Evolutionary conservation across 1,284 basidiomycete species (phyloP).

Genomic region (Ganoderma sinense): DNA sequence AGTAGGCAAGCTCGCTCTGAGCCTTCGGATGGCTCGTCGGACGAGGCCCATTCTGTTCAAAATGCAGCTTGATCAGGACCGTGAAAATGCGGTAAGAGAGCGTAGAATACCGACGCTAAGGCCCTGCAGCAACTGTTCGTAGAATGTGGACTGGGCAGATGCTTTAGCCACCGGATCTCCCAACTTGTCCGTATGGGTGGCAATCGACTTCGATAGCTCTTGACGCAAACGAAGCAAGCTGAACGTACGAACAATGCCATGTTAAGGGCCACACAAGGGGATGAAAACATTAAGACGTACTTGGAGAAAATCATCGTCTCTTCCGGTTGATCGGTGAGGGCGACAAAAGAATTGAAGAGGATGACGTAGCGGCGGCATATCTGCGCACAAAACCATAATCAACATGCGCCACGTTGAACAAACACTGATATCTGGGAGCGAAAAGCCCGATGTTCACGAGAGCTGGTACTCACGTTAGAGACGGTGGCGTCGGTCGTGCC

Average conservation of each 20-base stretch:
- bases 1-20: constrained; percentile 65
- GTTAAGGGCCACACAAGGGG: constrained; percentile 1
- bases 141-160: constrained; percentile 76
- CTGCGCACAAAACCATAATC: constrained; percentile 36
- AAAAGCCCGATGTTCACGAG: neutral
- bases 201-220: constrained; percentile 85
- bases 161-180: constrained; percentile 69
- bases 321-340: constrained; percentile 82
- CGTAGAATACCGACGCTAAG: constrained; percentile 66
- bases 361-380: constrained; percentile 75
- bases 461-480: constrained; percentile 54
- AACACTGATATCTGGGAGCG: neutral
- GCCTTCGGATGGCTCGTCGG: constrained; percentile 61
- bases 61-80: neutral
- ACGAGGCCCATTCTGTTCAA: constrained; percentile 35
- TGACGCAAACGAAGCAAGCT: constrained; percentile 88
- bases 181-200: constrained; percentile 74
- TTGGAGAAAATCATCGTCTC: constrained; percentile 96
- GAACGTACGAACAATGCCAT: constrained; percentile 11
- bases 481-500: constrained; percentile 75
- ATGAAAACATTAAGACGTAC: constrained; percentile 51
- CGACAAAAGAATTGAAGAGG: constrained; percentile 83
- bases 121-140: constrained; percentile 79
- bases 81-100: neutral
- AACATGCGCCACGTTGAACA: neutral